Evolutionary conservation across 1,284 basidiomycete species (phyloP).

Genomic region (Anthracocystis panici-leucophaei): DNA sequence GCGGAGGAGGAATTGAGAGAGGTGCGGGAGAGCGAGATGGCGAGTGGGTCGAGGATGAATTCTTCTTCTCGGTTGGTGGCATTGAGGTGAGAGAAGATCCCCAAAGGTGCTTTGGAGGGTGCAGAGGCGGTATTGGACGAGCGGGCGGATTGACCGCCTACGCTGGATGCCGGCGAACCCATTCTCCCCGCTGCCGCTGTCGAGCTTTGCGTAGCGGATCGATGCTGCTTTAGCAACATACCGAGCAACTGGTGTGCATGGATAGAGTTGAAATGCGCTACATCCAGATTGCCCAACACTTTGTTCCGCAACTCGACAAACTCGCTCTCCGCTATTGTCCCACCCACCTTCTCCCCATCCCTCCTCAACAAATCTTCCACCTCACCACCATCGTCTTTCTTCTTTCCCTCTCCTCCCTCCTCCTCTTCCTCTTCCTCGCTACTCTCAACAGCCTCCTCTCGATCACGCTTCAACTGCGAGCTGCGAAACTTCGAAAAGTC

Average conservation of each 20-base stretch:
- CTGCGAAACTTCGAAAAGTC: constrained; percentile 53
- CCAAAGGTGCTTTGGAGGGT: constrained; percentile 13
- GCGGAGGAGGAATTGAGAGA: constrained; percentile 19
- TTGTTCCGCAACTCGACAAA: constrained; percentile 50
- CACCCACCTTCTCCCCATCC: constrained; percentile 20
- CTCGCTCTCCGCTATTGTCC: constrained; percentile 55
- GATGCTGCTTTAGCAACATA: constrained; percentile 53
- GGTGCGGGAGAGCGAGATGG: constrained; percentile 35
- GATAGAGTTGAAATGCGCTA: constrained; percentile 58
- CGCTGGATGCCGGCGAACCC: constrained; percentile 31
- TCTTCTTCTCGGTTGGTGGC: constrained; percentile 25
- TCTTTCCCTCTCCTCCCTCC: background rate
- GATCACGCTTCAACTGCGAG: constrained; percentile 11
- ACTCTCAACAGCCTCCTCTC: constrained; percentile 3
- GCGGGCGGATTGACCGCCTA: constrained; percentile 19
- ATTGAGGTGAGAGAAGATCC: constrained; percentile 37
- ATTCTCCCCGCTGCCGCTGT: constrained; percentile 18
- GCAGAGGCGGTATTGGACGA: constrained; percentile 15
- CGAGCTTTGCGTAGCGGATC: background rate
- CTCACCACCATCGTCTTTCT: background rate
- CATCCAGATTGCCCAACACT: constrained; percentile 52
- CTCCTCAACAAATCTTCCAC: constrained; percentile 10
- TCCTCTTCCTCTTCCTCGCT: constrained; percentile 4
- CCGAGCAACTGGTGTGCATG: constrained; percentile 60
- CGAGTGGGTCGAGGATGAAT: constrained; percentile 46